A percentile compares a stretch with the other conserved stretches of the same genome.
Conservation (phyloP, 345 rosid genomes). For the Raphanus raphanistrum region DNA sequence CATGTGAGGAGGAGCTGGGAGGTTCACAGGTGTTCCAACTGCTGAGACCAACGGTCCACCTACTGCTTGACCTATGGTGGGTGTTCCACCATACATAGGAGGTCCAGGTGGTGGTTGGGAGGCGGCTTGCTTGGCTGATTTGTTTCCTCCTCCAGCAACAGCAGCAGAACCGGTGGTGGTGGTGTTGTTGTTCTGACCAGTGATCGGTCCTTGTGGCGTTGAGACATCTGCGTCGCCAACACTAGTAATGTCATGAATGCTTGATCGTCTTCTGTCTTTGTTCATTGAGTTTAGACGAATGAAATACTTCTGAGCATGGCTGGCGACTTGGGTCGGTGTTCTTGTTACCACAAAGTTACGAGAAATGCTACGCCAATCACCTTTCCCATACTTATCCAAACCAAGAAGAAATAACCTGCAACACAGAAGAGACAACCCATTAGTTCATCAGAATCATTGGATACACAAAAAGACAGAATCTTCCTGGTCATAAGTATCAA, state of each 20-base stretch:
- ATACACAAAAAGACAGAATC: background rate
- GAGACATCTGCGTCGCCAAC: constrained; percentile 73
- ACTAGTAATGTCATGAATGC: constrained; percentile 94
- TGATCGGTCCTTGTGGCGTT: constrained; percentile 78
- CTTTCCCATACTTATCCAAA: constrained; percentile 95
- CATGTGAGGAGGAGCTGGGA: constrained; percentile 69
- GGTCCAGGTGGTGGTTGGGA: constrained; percentile 55
- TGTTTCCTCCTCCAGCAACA: constrained; percentile 51
- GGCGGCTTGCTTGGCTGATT: constrained; percentile 56
- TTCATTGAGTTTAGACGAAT: constrained; percentile 90
- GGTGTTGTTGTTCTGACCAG: constrained; percentile 63
- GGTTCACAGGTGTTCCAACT: constrained; percentile 89
- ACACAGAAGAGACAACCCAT: constrained; percentile 15
- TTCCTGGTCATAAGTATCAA: background rate
- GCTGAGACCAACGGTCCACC: constrained; percentile 84
- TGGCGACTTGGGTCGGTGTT: constrained; percentile 96
- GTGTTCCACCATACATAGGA: constrained; percentile 66
- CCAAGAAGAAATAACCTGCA: constrained; percentile 94
- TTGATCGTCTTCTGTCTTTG: constrained; percentile 92
- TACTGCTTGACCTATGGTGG: constrained; percentile 78
- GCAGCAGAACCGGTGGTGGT: constrained; percentile 38
- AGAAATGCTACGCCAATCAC: constrained; percentile 98
- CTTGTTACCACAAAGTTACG: constrained; percentile 93
- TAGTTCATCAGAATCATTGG: constrained; percentile 23
- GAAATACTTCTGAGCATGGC: constrained; percentile 97